Evolutionary conservation across 768 basidiomycete genomes (phyloP), one percentile per base, ranked within the genome.

Genomic region (Coprinopsis sp.): DNA sequence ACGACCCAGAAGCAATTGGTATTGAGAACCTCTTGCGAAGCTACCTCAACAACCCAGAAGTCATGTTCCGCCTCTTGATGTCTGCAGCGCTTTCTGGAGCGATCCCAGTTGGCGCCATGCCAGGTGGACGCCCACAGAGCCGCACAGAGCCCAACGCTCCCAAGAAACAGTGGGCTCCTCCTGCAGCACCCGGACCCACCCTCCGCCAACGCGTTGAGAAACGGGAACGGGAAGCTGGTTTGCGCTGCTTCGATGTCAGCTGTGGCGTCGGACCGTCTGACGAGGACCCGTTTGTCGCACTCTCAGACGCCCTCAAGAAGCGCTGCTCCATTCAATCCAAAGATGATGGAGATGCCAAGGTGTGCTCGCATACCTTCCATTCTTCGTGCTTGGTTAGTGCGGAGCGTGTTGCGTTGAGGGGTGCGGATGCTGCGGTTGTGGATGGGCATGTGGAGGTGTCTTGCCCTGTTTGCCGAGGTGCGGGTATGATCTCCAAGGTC

Each of bases 221-320:
- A 49, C 72, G 77, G 46, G 88, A 90, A 62, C 76, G 82, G 18
- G 84, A 87, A 58, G 73, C 77, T 18, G 87, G 85, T 1, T 57
- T 87, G 54, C 71, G 88, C 39, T 91, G 88, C 59, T 77, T 68
- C 30, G 87, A 89, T 55, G 64, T 80, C 23, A 80, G 78, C 50
- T 91, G 88, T 61, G 85, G 84, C 2, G 59, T 88, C 23, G 88
- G 86, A 0, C 85, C 85, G 6, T 80, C 78, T 12, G 85, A 87
- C 47, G 85, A 87, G 13, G 83, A 86, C 33, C 84, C 84, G 12
- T 64, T 64, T 34, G 62, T 72, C 5, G 60, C 58, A 40, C 42
- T 61, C 14, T 55, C 58, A 0, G 61, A 56, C 7, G 58, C 39
- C 50, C 63, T 51, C 27, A 58, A 57, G 57, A 61, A 62, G 51